These are phyloP conservation scores for Saccharomycopsis vini DNA, from an alignment of 805 yeast species.

Conservation along the genomic window DNA sequence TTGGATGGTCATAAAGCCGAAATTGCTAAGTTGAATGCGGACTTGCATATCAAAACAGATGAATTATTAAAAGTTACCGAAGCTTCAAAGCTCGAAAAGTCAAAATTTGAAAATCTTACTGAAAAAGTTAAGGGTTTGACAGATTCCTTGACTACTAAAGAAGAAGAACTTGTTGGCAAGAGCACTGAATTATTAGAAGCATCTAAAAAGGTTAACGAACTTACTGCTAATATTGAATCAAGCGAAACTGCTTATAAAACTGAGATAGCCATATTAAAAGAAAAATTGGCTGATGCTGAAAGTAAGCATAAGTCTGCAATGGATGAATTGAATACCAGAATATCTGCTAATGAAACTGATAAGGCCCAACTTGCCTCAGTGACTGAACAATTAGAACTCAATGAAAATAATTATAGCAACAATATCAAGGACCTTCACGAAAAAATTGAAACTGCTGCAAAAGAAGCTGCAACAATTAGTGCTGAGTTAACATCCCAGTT, in stretches of 20 bases:
- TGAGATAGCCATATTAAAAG: too few relatives aligned
- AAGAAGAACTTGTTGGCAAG: not conserved
- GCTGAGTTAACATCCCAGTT: not conserved
- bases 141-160: not conserved
- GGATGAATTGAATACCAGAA: not conserved
- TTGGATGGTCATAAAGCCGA: slow-evolving; percentile 3
- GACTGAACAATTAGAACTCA: too few relatives aligned
- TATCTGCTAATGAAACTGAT: not conserved
- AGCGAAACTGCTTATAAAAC: not conserved
- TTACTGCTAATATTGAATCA: not conserved
- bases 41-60: not conserved
- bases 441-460: not conserved
- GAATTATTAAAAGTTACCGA: slow-evolving; percentile 4
- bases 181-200: not conserved
- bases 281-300: too few relatives aligned
- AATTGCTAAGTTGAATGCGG: slow-evolving; percentile 2
- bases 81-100: not conserved
- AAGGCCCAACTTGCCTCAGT: too few relatives aligned
- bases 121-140: slow-evolving; percentile 1
- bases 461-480: not conserved
- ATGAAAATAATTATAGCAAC: not conserved
- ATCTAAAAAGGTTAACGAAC: not conserved
- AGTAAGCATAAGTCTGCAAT: slow-evolving; percentile 3
- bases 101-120: not conserved
- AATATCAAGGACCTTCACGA: too few relatives aligned